Base-by-base conservation (phyloP, 192 early-diverging fungal genomes). In the Podila horticola region DNA sequence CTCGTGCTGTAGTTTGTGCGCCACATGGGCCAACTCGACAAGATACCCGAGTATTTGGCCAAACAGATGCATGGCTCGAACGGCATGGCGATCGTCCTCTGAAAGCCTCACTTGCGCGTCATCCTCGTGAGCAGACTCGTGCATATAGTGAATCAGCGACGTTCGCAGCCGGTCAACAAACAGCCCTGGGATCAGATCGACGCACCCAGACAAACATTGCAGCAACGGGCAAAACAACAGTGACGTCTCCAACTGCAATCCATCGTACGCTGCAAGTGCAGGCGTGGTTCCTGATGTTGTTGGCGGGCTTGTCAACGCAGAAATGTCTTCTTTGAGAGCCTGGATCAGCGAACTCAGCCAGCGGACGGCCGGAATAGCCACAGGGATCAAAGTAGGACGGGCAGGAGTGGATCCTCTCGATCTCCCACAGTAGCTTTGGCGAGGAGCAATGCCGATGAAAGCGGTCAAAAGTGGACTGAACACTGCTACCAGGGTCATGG, bases 221-320 rank as follows among this genome's bases (percentile, higher is more conserved):
- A 76, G n/a, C 8, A 76, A n/a, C 4, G 74, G 57, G 11, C 38
- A 41, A 28, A 76, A 66, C n/a, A 76, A 28, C 2, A 61, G 57
- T 5, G 74, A 67, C 1, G 74, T 76, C 19, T 76, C 74, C 31
- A 65, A 55, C 22, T 76, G 74, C n/a, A 76, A 70, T 2, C 52
- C 38, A 11, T 70, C 66, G 33, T 67, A 62, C 5, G 67, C 67
- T 33, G 22, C n/a, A 7, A 66, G n/a, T 12, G 20, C 5, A 2
- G 52, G 13, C 3, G 66, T 10, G 0, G 28, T 52, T 9, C n/a
- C 3, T 38, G 45, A 15, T 41, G n/a, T 36, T 63, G 48, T 63
- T 17, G 26, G 8, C 34, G 7, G 58, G 11, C 29, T 33, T 28
- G 41, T 17, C 36, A 65, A 19, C 13, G 22, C 19, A 8, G 64